These are phyloP conservation scores for Gastrolobium bilobum DNA, from an alignment of 306 rosid genomes.

Conservation along the genomic window DNA sequence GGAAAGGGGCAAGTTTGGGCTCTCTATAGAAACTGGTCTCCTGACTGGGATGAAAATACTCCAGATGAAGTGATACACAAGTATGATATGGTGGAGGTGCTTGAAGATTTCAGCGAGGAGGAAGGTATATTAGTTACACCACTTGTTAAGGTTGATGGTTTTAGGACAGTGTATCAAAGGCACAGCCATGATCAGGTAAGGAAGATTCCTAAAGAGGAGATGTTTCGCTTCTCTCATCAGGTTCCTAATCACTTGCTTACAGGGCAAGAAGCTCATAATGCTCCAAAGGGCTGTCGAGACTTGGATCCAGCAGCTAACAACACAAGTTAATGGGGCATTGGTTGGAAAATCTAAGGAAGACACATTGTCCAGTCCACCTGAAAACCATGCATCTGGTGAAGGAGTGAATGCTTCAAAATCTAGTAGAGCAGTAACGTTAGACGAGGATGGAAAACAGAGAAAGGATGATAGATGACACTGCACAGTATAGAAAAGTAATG, in stretches of 20 bases:
- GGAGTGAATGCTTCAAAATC: slow-evolving; percentile 42
- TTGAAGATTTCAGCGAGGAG: slow-evolving; percentile 64
- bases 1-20: slow-evolving; percentile 85
- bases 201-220: slow-evolving; percentile 70
- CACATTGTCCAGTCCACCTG: slow-evolving; percentile 26
- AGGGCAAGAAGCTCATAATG: slow-evolving; percentile 74
- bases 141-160: slow-evolving; percentile 70
- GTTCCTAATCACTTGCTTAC: slow-evolving; percentile 79
- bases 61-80: slow-evolving; percentile 69
- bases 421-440: slow-evolving; percentile 41
- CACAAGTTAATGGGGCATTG: slow-evolving; percentile 52
- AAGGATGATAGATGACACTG: slow-evolving; percentile 49
- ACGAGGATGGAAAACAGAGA: slow-evolving; percentile 46
- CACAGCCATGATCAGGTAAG: slow-evolving; percentile 55
- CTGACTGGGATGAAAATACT: slow-evolving; percentile 69
- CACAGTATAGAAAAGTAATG: slow-evolving; percentile 51
- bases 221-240: slow-evolving; percentile 84
- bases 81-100: slow-evolving; percentile 90
- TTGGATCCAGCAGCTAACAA: slow-evolving; percentile 82
- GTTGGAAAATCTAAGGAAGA: slow-evolving; percentile 45
- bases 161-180: slow-evolving; percentile 70
- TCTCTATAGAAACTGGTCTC: slow-evolving; percentile 79
- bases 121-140: slow-evolving; percentile 67
- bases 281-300: slow-evolving; percentile 75
- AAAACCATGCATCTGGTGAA: slow-evolving; percentile 40